phyloP scores from a whole-genome alignment of 306 rosid genomes.

The Elaeagnus macrophylla region DNA sequence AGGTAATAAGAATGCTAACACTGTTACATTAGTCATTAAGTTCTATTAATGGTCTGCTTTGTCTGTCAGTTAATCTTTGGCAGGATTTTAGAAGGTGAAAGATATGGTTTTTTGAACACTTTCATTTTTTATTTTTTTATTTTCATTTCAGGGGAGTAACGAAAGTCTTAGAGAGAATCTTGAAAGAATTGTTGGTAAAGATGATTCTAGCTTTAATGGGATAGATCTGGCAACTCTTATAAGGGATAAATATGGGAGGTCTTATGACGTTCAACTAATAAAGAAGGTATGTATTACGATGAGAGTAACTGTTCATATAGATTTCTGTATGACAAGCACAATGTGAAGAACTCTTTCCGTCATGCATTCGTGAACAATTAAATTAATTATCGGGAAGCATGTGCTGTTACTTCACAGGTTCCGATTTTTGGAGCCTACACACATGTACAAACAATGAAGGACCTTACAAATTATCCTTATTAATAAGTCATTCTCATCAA shows the following conservation, averaged over 20 bases:
- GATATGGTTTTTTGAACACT: conserved; percentile 2
- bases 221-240: conserved; percentile 91
- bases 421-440: too few species aligned
- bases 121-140: neutral
- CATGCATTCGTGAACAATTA: too few species aligned
- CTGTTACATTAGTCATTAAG: too few species aligned
- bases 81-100: neutral
- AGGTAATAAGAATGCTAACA: too few species aligned
- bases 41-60: too few species aligned
- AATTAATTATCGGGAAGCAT: too few species aligned
- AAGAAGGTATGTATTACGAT: conserved; percentile 55
- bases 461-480: too few species aligned
- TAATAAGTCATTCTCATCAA: too few species aligned
- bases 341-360: too few species aligned
- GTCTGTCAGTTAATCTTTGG: neutral
- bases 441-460: too few species aligned
- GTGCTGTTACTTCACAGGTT: too few species aligned
- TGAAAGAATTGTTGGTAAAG: conserved; percentile 75
- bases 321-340: neutral
- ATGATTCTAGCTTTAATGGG: conserved; percentile 83
- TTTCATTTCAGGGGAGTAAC: conserved; percentile 40
- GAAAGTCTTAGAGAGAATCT: conserved; percentile 61
- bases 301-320: neutral
- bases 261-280: conserved; percentile 86
- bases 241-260: conserved; percentile 84